Conservation (phyloP, 2,329 filamentous ascomycete species). For the Trichothecium roseum region DNA sequence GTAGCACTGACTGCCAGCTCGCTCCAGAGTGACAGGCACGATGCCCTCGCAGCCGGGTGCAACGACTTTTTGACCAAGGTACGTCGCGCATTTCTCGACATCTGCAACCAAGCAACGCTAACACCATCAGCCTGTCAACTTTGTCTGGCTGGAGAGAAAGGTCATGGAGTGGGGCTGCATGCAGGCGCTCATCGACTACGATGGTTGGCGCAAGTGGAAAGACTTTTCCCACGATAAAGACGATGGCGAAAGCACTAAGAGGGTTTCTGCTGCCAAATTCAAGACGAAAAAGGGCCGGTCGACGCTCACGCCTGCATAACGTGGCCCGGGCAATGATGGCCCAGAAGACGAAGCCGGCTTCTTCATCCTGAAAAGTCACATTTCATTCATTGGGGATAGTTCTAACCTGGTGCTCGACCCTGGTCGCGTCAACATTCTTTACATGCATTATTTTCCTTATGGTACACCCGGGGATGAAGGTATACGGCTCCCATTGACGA, state of each 20-base stretch:
- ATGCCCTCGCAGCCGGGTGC: slow-evolving; percentile 87
- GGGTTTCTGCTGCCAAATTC: slow-evolving; percentile 20
- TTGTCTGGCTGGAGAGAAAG: slow-evolving; percentile 93
- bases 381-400: too few relatives aligned
- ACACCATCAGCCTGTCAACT: slow-evolving; percentile 71
- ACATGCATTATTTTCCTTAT: neutral
- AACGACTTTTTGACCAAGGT: slow-evolving; percentile 99
- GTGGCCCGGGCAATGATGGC: too few relatives aligned
- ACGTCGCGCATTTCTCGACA: slow-evolving; percentile 16
- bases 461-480: too few relatives aligned
- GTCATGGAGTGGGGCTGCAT: slow-evolving; percentile 99
- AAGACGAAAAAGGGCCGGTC: slow-evolving; percentile 36
- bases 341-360: too few relatives aligned
- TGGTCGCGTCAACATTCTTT: too few relatives aligned
- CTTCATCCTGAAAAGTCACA: too few relatives aligned
- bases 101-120: neutral
- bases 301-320: slow-evolving; percentile 19
- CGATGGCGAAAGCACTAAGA: slow-evolving; percentile 25
- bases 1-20: slow-evolving; percentile 92
- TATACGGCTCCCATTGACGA: too few relatives aligned
- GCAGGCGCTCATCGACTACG: slow-evolving; percentile 97
- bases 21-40: slow-evolving; percentile 88
- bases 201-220: slow-evolving; percentile 97
- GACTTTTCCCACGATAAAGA: slow-evolving; percentile 47
- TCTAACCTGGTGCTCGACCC: too few relatives aligned